Base-by-base conservation (phyloP, 2,329 filamentous ascomycete genomes). In the Aureobasidium sp. region DNA sequence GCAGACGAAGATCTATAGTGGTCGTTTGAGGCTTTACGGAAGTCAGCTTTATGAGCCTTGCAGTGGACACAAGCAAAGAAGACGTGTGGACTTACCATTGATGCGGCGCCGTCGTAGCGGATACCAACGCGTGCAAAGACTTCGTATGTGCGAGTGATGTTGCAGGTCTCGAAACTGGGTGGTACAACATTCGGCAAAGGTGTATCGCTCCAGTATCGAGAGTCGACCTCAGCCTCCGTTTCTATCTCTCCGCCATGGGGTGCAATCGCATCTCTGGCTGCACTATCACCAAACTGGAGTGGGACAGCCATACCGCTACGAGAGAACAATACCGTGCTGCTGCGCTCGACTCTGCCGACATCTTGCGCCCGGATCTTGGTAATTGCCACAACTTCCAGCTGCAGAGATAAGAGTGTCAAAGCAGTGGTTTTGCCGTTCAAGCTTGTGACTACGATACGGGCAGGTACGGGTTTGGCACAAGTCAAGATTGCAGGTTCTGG, bases 401-500 rank as follows among this genome's bases (percentile, higher is more conserved):
- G 89, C 5, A 97, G 77, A 37, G 87, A 88, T 39, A 88, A 85
- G 13, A 99, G 77, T 68, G 87, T 90, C 1, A 96, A 80, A 29
- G 84, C 82, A 62, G 91, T 90, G 0, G 80, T 78, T 53, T 84
- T 85, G 20, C 87, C 80, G 61, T 83, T 87, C 26, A 92, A 77
- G 72, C 91, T 96, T 69, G 87, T 91, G 43, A 92, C 81, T 15
- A 97, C 78, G 9, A 99, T 77, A 1, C 91, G 84, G 3, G 97
- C 79, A 0, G 93, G 93, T 8, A 97, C 69, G 5, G 91, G 86
- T 67, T 92, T 84, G 72, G 96, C 95, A 77, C 92, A 96, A 0
- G 92, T 97, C 55, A 97, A 77, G 48, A 97, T 89, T 3, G 90
- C 82, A 4, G 94, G 94, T 70, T 92, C 89, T 0, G 94, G 94